Base-by-base conservation (phyloP, 106 monocot genomes). In the Amphibolis antarctica region DNA sequence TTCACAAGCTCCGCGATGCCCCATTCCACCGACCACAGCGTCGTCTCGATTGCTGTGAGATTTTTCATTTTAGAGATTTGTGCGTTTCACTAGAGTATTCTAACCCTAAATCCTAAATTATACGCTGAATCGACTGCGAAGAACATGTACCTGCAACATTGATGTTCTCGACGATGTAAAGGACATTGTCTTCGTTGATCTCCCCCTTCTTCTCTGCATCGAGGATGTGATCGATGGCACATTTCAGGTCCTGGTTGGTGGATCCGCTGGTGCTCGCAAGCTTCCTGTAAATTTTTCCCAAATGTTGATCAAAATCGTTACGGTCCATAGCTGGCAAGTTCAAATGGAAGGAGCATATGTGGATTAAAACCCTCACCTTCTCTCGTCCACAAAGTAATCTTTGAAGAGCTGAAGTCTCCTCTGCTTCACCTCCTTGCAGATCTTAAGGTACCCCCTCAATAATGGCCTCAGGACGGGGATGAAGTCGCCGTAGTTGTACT, bases 141-240 rank as follows among this genome's bases (percentile, higher is more conserved):
- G 7, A 7, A 36, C 2, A 7, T 36, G 20, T 60, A 81, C 81
- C 81, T 45, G 81, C 81, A 28, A 84, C 84, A 42, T 84, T 85
- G 70, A 85, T 85, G 80, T 85, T 85, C 74, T 84, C 84, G 9
- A 84, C 80, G 44, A 84, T 84, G 64, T 84, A 80, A n/a, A 84
- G 80, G 26, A 84, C 84, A 54, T 84, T 84, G 28, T 84, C 84
- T 14, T 64, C 60, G 45, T 42, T 77, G 66, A 84, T 80, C 52
- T 84, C 84, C 15, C 84, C 84, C 17, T 71, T 84, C 71, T 71
- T 77, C 75, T 75, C 69, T 5, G 75, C 75, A 7, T 75, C 75
- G 1, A 75, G 62, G 27, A 75, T 75, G 62, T 84, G 73, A 24
- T 84, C 83, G 13, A 84, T 80, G 49, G 83, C 83, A 44, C 84